A percentile compares a stretch with the other conserved stretches of the same genome.
Evolutionary conservation across 2,329 filamentous ascomycete genomes (phyloP).

Genomic region (Lecanicillium sp.): DNA sequence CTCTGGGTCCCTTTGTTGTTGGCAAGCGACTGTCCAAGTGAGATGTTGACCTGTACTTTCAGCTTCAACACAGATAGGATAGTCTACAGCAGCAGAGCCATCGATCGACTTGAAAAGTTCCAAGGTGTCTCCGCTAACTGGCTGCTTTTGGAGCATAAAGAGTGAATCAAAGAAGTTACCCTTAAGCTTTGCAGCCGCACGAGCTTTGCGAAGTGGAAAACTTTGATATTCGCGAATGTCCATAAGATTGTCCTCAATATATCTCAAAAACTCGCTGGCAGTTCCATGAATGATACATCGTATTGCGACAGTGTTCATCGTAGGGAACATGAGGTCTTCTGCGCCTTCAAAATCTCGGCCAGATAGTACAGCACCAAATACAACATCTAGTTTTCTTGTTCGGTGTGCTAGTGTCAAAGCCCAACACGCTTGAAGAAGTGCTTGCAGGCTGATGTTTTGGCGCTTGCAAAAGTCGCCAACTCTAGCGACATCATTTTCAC

Average conservation of each 20-base stretch:
- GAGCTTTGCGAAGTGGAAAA: slow-evolving; percentile 65
- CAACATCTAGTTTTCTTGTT: slow-evolving; percentile 59
- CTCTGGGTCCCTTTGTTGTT: slow-evolving; percentile 29
- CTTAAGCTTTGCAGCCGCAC: slow-evolving; percentile 31
- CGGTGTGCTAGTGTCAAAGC: slow-evolving; percentile 59
- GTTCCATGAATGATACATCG: slow-evolving; percentile 65
- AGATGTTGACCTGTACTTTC: slow-evolving; percentile 50
- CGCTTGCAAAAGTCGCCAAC: slow-evolving; percentile 52
- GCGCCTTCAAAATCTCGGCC: slow-evolving; percentile 69
- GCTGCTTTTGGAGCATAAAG: slow-evolving; percentile 43
- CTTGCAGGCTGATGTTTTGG: slow-evolving; percentile 64
- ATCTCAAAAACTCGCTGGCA: slow-evolving; percentile 53
- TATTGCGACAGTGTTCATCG: slow-evolving; percentile 83
- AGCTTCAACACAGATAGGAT: slow-evolving; percentile 74
- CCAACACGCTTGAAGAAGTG: slow-evolving; percentile 70
- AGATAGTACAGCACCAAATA: slow-evolving; percentile 76
- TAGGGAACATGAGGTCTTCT: slow-evolving; percentile 68
- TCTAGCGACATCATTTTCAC: slow-evolving; percentile 8
- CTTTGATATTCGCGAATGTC: slow-evolving; percentile 64
- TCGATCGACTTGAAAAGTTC: slow-evolving; percentile 54
- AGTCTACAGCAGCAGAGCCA: slow-evolving; percentile 64
- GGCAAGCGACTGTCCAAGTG: slow-evolving; percentile 65
- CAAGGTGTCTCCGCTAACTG: slow-evolving; percentile 1
- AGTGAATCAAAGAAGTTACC: slow-evolving; percentile 42
- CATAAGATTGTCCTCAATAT: slow-evolving; percentile 63